Evolutionary conservation across 768 basidiomycete genomes (phyloP).

Genomic region (Pleurotus tuber-regium): DNA sequence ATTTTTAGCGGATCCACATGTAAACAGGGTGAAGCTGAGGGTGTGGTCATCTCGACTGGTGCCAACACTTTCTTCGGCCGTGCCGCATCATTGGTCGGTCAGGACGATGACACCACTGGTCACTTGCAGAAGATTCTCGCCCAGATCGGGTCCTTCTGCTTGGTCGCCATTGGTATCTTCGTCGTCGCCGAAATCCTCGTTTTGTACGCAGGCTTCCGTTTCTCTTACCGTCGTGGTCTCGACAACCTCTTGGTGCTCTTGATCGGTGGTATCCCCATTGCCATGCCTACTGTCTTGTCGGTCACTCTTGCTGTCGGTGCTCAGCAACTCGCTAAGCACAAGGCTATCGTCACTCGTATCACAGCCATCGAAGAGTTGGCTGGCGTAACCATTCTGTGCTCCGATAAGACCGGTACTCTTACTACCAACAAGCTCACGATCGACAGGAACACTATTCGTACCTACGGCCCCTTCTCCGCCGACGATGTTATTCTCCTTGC

Average conservation of each 20-base stretch:
- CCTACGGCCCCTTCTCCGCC: conserved; percentile 83
- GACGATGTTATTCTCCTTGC: conserved; percentile 93
- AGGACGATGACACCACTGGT: conserved; percentile 96
- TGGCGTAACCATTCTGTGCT: conserved; percentile 97
- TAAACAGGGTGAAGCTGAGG: conserved; percentile 99
- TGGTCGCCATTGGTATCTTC: conserved; percentile 95
- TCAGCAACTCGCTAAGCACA: conserved; percentile 98
- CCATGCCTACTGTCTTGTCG: conserved; percentile 98
- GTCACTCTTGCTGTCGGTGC: conserved; percentile 99
- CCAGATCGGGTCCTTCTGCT: conserved; percentile 96
- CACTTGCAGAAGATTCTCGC: conserved; percentile 99
- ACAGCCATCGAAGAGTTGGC: conserved; percentile 98
- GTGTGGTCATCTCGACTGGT: conserved; percentile 97
- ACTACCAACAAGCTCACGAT: conserved; percentile 99
- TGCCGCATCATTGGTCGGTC: conserved; percentile 94
- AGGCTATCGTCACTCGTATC: conserved; percentile 99
- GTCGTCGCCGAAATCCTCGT: conserved; percentile 92
- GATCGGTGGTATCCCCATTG: conserved; percentile 99
- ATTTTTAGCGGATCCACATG: conserved; percentile 84
- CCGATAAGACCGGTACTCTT: conserved; percentile 97
- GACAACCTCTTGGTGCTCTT: conserved; percentile 97
- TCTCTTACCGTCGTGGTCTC: conserved; percentile 89
- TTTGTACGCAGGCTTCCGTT: conserved; percentile 90
- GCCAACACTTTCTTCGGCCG: conserved; percentile 99
- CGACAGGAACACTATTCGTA: conserved; percentile 87